These are phyloP conservation scores for Emergomyces africanus DNA, from an alignment of 2,329 filamentous ascomycete genomes.

Conservation along the genomic window DNA sequence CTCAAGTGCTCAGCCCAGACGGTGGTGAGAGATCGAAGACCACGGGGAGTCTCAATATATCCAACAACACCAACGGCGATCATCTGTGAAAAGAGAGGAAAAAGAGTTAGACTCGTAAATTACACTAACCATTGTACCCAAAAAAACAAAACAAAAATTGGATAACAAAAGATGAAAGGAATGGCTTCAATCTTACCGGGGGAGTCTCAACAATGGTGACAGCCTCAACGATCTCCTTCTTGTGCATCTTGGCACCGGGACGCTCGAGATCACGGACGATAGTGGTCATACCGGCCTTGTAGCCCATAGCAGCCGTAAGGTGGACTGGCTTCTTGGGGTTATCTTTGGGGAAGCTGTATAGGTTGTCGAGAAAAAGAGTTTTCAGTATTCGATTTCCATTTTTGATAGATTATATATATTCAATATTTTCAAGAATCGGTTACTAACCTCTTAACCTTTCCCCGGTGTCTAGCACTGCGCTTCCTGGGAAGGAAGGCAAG, in stretches of 20 bases:
- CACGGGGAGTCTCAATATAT: slow-evolving; percentile 99
- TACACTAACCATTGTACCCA: neutral
- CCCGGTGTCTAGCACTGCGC: slow-evolving; percentile 85
- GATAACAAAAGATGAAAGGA: slow-evolving; percentile 38
- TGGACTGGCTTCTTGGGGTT: slow-evolving; percentile 99
- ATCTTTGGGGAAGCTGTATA: slow-evolving; percentile 97
- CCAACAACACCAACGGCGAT: slow-evolving; percentile 99
- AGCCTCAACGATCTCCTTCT: slow-evolving; percentile 93
- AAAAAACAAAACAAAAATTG: too few relatives aligned
- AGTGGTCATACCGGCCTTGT: slow-evolving; percentile 99
- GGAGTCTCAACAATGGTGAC: slow-evolving; percentile 82
- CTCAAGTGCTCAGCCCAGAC: slow-evolving; percentile 99
- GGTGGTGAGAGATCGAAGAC: slow-evolving; percentile 97
- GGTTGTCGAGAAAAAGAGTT: slow-evolving; percentile 9
- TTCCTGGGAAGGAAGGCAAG: slow-evolving; percentile 80
- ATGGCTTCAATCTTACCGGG: slow-evolving; percentile 60
- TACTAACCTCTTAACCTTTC: slow-evolving; percentile 97
- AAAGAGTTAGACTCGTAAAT: neutral
- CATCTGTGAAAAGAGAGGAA: slow-evolving; percentile 52
- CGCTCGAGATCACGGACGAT: slow-evolving; percentile 99
- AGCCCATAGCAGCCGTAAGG: slow-evolving; percentile 95
- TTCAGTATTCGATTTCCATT: slow-evolving; percentile 16
- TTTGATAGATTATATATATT: neutral
- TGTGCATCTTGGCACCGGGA: slow-evolving; percentile 98
- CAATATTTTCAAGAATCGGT: slow-evolving; percentile 22